These are phyloP conservation scores for Xylaria sp. DNA, from an alignment of 2,329 filamentous ascomycete species.

Conservation along the genomic window DNA sequence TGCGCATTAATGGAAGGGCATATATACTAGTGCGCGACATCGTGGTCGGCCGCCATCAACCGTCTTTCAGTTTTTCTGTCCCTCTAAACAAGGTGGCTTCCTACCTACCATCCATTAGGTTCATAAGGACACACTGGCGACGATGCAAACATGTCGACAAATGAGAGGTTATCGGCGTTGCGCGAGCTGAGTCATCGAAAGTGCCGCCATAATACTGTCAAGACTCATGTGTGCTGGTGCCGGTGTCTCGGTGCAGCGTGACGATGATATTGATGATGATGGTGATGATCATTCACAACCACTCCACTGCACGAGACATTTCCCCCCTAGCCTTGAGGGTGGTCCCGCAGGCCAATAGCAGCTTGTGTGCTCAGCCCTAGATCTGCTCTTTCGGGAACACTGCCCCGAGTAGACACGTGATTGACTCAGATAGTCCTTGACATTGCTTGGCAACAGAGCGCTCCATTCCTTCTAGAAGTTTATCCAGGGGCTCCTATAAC, in stretches of 20 bases:
- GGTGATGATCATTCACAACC: conserved; percentile 16
- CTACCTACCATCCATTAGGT: not conserved
- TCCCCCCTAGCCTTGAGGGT: conserved; percentile 26
- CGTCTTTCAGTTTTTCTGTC: not conserved
- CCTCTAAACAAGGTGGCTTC: not conserved
- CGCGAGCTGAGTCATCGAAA: conserved; percentile 20
- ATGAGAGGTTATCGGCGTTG: conserved; percentile 3
- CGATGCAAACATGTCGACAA: not conserved
- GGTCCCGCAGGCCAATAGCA: conserved; percentile 29
- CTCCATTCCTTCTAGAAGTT: conserved; percentile 34
- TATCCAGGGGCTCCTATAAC: conserved; percentile 5
- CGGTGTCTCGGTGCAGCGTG: conserved; percentile 18
- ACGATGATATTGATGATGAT: conserved; percentile 31
- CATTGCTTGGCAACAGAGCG: conserved; percentile 26
- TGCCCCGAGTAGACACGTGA: conserved; percentile 39
- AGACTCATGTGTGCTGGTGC: conserved; percentile 6
- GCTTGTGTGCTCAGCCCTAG: conserved; percentile 33
- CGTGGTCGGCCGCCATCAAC: not conserved
- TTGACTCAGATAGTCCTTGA: conserved; percentile 33
- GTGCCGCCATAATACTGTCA: conserved; percentile 20
- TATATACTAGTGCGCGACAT: conserved; percentile 7
- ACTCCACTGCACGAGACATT: conserved; percentile 12
- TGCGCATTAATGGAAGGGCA: conserved; percentile 4
- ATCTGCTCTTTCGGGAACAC: conserved; percentile 35
- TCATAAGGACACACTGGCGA: not conserved